phyloP scores from a whole-genome alignment of 768 basidiomycete species.

The Termitomyces bulborhizus region DNA sequence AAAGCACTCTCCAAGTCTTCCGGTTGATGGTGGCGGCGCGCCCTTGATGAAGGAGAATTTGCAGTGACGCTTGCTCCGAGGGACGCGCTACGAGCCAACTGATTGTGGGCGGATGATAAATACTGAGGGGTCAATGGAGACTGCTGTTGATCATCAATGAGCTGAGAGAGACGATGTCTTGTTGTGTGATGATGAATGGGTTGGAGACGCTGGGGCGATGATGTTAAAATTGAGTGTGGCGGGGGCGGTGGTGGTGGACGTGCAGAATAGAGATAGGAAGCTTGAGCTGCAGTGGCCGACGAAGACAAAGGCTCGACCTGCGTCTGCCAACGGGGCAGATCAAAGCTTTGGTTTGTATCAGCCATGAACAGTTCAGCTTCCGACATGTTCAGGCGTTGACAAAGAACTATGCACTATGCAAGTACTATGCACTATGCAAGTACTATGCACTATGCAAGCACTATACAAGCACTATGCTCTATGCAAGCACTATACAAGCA shows the following conservation, averaged over 20 bases:
- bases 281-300: slow-evolving; percentile 8
- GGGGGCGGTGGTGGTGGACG: slow-evolving; percentile 49
- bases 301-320: slow-evolving; percentile 50
- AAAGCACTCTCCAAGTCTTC: slow-evolving; percentile 60
- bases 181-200: slow-evolving; percentile 45
- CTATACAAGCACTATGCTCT: too few relatives aligned
- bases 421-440: too few relatives aligned
- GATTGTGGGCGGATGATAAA: slow-evolving; percentile 42
- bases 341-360: slow-evolving; percentile 78
- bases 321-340: slow-evolving; percentile 71
- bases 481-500: too few relatives aligned
- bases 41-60: slow-evolving; percentile 35
- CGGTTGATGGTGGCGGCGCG: slow-evolving; percentile 60
- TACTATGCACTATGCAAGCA: too few relatives aligned
- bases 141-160: slow-evolving; percentile 60
- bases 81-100: slow-evolving; percentile 64
- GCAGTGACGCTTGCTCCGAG: slow-evolving; percentile 41
- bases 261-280: slow-evolving; percentile 47
- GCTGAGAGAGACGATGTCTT: slow-evolving; percentile 56
- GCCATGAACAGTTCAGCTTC: slow-evolving; percentile 75
- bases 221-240: slow-evolving; percentile 30
- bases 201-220: slow-evolving; percentile 41
- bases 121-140: slow-evolving; percentile 41
- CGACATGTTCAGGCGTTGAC: slow-evolving; percentile 45
- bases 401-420: too few relatives aligned